These are phyloP conservation scores for Silene noctiflora DNA, from an alignment of 179 eudicot genomes.

Conservation along the genomic window DNA sequence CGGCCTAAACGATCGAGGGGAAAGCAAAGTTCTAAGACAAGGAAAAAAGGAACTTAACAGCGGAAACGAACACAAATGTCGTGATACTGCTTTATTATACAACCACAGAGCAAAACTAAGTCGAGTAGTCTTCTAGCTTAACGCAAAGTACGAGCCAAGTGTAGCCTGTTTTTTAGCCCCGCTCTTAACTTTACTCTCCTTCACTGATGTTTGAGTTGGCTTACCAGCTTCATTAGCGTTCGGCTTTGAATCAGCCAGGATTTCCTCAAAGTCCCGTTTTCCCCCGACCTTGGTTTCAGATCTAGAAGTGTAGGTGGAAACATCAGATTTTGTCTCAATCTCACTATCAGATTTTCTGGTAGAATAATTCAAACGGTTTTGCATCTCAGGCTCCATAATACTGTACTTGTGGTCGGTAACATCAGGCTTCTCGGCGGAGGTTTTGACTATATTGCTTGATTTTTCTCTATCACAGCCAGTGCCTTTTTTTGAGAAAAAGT, in stretches of 20 bases:
- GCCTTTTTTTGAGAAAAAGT: constrained; percentile 32
- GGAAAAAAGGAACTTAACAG: background rate
- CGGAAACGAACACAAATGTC: background rate
- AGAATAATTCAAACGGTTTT: constrained; percentile 16
- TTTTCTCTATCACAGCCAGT: constrained; percentile 20
- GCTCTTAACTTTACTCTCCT: constrained; percentile 31
- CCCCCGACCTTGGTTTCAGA: constrained; percentile 26
- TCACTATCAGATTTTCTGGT: constrained; percentile 1
- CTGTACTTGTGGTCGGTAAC: constrained; percentile 14
- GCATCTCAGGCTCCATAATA: constrained; percentile 15
- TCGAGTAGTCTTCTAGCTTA: constrained; percentile 16
- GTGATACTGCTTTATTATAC: background rate
- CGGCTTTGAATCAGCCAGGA: constrained; percentile 19
- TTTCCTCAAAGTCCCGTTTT: constrained; percentile 24
- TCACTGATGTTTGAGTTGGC: constrained; percentile 16
- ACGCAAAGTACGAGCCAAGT: constrained; percentile 26
- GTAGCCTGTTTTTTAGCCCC: constrained; percentile 31
- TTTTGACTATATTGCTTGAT: constrained; percentile 15
- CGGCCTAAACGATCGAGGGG: too few species aligned
- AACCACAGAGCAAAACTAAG: background rate
- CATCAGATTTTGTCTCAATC: constrained; percentile 10
- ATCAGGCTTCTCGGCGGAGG: constrained; percentile 7
- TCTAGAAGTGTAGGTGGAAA: constrained; percentile 4
- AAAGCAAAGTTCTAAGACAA: background rate
- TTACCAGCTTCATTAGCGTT: constrained; percentile 16